Evolutionary conservation across 768 basidiomycete genomes (phyloP).

Genomic region (Suillus spraguei): DNA sequence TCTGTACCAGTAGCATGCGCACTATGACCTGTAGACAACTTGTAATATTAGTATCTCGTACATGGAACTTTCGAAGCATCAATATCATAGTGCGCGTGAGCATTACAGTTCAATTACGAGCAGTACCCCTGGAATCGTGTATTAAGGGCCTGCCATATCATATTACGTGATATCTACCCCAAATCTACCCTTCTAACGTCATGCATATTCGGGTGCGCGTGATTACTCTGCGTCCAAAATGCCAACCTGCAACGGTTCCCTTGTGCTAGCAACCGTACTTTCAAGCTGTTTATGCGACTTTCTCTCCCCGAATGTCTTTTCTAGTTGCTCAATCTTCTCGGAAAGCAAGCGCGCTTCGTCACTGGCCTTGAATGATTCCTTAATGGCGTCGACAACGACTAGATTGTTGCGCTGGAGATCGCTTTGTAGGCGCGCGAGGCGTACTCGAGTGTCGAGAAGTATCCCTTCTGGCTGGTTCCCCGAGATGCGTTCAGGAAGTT

Average conservation of each 20-base stretch:
- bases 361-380: constrained; percentile 21
- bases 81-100: not conserved
- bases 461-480: constrained; percentile 4
- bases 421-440: constrained; percentile 11
- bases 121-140: not conserved
- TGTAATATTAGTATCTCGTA: not conserved
- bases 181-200: not conserved
- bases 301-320: constrained; percentile 18
- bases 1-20: constrained; percentile 1
- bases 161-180: not conserved
- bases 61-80: not conserved
- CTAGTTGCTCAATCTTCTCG: constrained; percentile 29
- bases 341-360: constrained; percentile 20
- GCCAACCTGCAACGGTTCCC: constrained; percentile 16
- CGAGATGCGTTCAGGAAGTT: not conserved
- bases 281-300: not conserved
- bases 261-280: not conserved
- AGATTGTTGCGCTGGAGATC: constrained; percentile 16
- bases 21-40: not conserved
- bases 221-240: constrained; percentile 24
- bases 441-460: constrained; percentile 17
- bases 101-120: too few relatives aligned
- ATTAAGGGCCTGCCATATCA: not conserved
- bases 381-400: constrained; percentile 18
- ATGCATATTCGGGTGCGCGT: constrained; percentile 17